phyloP scores from a whole-genome alignment of 768 basidiomycete species.

The Termitomyces titanicus region DNA sequence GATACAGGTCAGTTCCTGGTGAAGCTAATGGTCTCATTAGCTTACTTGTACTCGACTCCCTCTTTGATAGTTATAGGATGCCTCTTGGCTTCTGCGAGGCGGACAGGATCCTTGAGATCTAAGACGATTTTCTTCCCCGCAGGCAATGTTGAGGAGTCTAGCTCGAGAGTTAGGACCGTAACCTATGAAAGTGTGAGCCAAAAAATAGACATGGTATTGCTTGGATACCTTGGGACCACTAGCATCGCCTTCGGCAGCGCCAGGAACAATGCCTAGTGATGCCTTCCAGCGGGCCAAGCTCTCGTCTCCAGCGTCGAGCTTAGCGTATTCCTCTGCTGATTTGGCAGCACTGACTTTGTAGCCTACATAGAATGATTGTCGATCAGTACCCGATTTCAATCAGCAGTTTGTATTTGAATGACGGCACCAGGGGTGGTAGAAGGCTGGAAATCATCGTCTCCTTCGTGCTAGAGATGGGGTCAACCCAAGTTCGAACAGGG shows the following conservation, averaged over 20 bases:
- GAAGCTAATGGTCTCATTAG: not conserved
- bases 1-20: conserved; percentile 1
- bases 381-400: conserved; percentile 5
- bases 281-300: conserved; percentile 96
- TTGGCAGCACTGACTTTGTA: conserved; percentile 73
- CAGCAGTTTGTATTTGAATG: not conserved
- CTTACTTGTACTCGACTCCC: conserved; percentile 86
- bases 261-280: conserved; percentile 77
- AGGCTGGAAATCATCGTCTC: conserved; percentile 69
- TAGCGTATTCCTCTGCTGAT: conserved; percentile 76
- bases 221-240: conserved; percentile 62
- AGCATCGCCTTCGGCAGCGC: conserved; percentile 30
- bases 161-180: conserved; percentile 70
- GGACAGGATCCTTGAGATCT: conserved; percentile 52
- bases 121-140: conserved; percentile 60
- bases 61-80: conserved; percentile 79
- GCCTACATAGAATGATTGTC: conserved; percentile 42
- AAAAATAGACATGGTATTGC: not conserved
- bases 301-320: conserved; percentile 88
- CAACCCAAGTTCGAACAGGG: not conserved
- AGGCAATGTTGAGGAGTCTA: conserved; percentile 71
- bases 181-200: conserved; percentile 44
- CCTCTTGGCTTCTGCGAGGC: conserved; percentile 61
- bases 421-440: conserved; percentile 61
- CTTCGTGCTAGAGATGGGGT: conserved; percentile 41